phyloP scores from a whole-genome alignment of 306 rosid genomes.

The Trifolium subterraneum region DNA sequence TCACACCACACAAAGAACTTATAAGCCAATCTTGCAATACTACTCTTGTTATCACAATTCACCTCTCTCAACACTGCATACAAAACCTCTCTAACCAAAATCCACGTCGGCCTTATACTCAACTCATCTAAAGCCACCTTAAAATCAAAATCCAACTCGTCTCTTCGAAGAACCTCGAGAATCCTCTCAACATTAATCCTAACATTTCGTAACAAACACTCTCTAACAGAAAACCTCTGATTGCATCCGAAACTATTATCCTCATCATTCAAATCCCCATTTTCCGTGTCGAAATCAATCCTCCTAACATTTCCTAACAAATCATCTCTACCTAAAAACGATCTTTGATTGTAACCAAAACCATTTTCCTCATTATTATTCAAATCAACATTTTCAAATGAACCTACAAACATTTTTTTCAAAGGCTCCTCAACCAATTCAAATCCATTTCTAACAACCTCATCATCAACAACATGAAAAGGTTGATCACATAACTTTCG shows the following conservation, averaged over 20 bases:
- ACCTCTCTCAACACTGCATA: constrained; percentile 59
- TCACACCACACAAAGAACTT: constrained; percentile 83
- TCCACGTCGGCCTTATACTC: constrained; percentile 60
- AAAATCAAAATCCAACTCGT: constrained; percentile 71
- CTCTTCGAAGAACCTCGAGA: constrained; percentile 65
- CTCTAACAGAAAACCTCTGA: constrained; percentile 46
- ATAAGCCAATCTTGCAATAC: constrained; percentile 68
- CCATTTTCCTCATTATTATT: background rate
- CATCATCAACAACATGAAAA: background rate
- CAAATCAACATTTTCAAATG: constrained; percentile 35
- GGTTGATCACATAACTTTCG: constrained; percentile 53
- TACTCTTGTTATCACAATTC: constrained; percentile 55
- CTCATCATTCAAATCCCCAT: background rate
- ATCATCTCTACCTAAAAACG: constrained; percentile 42
- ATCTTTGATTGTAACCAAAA: constrained; percentile 17
- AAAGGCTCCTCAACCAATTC: constrained; percentile 37
- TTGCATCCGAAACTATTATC: background rate
- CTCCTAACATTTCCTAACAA: constrained; percentile 47
- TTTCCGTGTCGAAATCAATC: constrained; percentile 52
- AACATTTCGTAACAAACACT: constrained; percentile 47
- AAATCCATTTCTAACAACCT: background rate
- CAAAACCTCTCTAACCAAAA: constrained; percentile 80
- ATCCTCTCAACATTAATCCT: constrained; percentile 58
- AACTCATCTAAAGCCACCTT: constrained; percentile 64
- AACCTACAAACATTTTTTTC: constrained; percentile 39